Conservation (phyloP, 192 early-diverging fungal species). For the Pilaira anomala region DNA sequence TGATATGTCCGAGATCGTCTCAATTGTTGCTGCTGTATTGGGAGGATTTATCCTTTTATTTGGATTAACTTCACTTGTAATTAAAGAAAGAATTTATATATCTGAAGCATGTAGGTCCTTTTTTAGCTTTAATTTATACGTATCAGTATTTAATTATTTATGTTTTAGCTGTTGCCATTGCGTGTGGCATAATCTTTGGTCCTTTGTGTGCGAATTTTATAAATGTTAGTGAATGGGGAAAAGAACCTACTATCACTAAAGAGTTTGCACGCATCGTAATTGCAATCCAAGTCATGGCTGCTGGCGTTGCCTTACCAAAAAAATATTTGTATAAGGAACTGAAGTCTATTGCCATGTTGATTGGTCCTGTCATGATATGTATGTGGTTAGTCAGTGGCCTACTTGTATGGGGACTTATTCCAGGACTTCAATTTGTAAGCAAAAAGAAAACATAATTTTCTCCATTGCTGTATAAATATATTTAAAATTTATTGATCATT, state of each 20-base stretch:
- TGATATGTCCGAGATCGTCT: neutral
- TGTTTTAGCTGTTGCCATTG: conserved; percentile 65
- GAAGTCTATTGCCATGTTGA: conserved; percentile 58
- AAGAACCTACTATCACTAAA: conserved; percentile 49
- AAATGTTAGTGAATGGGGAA: conserved; percentile 43
- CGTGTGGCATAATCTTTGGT: conserved; percentile 76
- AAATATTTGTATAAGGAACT: conserved; percentile 66
- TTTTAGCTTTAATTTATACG: neutral
- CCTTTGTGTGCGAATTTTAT: conserved; percentile 66
- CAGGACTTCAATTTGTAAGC: conserved; percentile 44
- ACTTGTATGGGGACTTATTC: conserved; percentile 55
- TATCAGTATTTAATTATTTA: neutral
- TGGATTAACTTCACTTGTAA: conserved; percentile 61
- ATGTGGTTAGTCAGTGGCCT: conserved; percentile 77
- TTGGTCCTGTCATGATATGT: conserved; percentile 73
- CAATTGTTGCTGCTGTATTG: conserved; percentile 44
- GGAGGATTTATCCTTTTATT: conserved; percentile 71
- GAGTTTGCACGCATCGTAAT: conserved; percentile 74
- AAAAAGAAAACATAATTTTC: neutral
- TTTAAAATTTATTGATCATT: neutral
- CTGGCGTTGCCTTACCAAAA: conserved; percentile 57
- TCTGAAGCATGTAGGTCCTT: conserved; percentile 63
- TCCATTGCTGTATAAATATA: neutral
- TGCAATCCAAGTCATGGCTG: conserved; percentile 80
- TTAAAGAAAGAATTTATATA: conserved; percentile 68